Percentiles rank a stretch among this genome's conserved stretches.
Evolutionary conservation across 345 rosid species (phyloP).

Genomic region (Zanthoxylum bungeanum): DNA sequence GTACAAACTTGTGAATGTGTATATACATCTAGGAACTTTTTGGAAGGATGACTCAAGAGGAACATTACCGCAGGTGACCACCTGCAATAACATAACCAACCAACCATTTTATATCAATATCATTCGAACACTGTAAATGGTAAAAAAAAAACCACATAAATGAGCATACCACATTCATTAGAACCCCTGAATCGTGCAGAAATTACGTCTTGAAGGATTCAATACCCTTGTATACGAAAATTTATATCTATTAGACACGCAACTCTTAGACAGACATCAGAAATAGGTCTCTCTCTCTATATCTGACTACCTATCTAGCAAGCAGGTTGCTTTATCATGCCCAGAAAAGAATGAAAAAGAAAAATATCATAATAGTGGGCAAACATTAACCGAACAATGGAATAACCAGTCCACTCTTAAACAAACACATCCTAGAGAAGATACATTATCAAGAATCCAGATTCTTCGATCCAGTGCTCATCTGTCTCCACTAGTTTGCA

Average conservation of each 20-base stretch:
- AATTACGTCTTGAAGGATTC: not conserved
- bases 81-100: slow-evolving; percentile 44
- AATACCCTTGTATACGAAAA: not conserved
- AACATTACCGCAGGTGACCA: slow-evolving; percentile 95
- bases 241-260: not conserved
- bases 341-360: too few species aligned
- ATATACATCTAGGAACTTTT: slow-evolving; percentile 94
- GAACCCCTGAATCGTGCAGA: not conserved
- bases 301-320: not conserved
- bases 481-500: not conserved
- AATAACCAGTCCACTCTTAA: not conserved
- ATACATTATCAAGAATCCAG: not conserved
- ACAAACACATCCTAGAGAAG: not conserved
- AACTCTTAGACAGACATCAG: not conserved
- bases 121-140: not conserved
- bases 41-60: slow-evolving; percentile 98
- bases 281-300: not conserved
- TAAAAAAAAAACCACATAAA: not conserved
- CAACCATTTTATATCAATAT: slow-evolving; percentile 1
- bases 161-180: not conserved
- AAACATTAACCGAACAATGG: not conserved
- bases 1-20: slow-evolving; percentile 86
- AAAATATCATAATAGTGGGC: not conserved
- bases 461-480: not conserved
- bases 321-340: not conserved